These are phyloP conservation scores for Exsudoporus frostii DNA, from an alignment of 768 basidiomycete species.

Conservation along the genomic window DNA sequence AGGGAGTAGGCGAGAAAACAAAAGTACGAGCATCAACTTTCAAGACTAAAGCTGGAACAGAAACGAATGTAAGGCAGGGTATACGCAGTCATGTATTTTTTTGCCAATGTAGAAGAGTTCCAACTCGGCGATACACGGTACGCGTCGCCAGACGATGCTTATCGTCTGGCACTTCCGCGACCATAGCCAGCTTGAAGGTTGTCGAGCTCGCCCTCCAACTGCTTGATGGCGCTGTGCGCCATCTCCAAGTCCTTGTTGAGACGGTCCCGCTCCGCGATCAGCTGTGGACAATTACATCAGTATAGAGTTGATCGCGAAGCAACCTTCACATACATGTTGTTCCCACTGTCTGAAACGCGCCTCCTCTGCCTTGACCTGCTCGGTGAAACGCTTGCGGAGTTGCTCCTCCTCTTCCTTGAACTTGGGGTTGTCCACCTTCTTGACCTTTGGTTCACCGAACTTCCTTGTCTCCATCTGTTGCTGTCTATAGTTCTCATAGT, in stretches of 20 bases:
- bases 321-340: conserved; percentile 70
- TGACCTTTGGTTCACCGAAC: conserved; percentile 96
- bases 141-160: not conserved
- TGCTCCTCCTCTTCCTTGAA: conserved; percentile 99
- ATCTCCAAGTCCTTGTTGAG: conserved; percentile 98
- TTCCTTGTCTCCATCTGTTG: conserved; percentile 99
- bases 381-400: conserved; percentile 95
- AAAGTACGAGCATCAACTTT: conserved; percentile 3
- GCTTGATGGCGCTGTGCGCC: conserved; percentile 89
- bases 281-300: conserved; percentile 44
- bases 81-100: conserved; percentile 17
- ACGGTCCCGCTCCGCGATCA: conserved; percentile 96
- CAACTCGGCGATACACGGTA: conserved; percentile 4
- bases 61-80: conserved; percentile 26
- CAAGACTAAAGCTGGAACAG: conserved; percentile 7
- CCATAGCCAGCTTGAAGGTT: conserved; percentile 84
- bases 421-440: conserved; percentile 98
- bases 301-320: not conserved
- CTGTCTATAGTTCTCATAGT: conserved; percentile 98
- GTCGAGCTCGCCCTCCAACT: conserved; percentile 87
- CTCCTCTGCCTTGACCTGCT: conserved; percentile 99
- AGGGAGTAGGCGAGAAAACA: conserved; percentile 1
- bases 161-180: conserved; percentile 47
- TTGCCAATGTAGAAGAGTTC: conserved; percentile 4
- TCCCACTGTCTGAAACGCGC: conserved; percentile 99